Evolutionary conservation across 2,329 filamentous ascomycete species (phyloP).

Genomic region (Trichothecium sympodiale): DNA sequence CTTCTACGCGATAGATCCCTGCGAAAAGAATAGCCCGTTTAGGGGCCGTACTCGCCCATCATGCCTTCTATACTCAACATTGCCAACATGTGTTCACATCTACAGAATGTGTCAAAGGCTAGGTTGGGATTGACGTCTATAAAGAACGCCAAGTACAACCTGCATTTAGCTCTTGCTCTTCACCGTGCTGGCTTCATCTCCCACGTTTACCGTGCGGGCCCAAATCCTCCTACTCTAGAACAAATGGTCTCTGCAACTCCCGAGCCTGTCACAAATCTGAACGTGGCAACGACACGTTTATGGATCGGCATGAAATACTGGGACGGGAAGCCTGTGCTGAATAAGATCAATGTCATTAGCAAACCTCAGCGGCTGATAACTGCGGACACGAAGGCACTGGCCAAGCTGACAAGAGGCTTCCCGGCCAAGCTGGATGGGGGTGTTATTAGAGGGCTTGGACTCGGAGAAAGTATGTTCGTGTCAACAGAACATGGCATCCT

Average conservation of each 20-base stretch:
- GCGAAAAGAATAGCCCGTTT: not conserved
- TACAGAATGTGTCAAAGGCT: conserved; percentile 81
- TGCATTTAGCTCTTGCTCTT: conserved; percentile 62
- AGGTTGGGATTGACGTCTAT: conserved; percentile 77
- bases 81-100: conserved; percentile 74
- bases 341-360: conserved; percentile 53
- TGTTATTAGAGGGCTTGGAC: conserved; percentile 60
- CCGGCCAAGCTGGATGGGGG: conserved; percentile 46
- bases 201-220: conserved; percentile 62
- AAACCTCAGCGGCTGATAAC: conserved; percentile 66
- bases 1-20: no score
- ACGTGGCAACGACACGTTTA: conserved; percentile 63
- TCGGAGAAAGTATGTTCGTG: conserved; percentile 77
- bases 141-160: conserved; percentile 69
- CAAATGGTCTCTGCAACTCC: conserved; percentile 34
- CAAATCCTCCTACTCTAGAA: conserved; percentile 37
- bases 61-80: conserved; percentile 54
- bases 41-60: conserved; percentile 6
- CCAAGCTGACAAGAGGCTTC: conserved; percentile 57
- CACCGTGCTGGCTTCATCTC: conserved; percentile 76
- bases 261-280: conserved; percentile 52
- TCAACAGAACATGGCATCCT: conserved; percentile 67
- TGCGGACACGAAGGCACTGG: conserved; percentile 50
- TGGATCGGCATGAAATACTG: conserved; percentile 91
- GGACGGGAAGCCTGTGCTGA: conserved; percentile 69